Evolutionary conservation across 495 filamentous ascomycete genomes (phyloP).

Genomic region (Hypoxylon lienhwacheense): DNA sequence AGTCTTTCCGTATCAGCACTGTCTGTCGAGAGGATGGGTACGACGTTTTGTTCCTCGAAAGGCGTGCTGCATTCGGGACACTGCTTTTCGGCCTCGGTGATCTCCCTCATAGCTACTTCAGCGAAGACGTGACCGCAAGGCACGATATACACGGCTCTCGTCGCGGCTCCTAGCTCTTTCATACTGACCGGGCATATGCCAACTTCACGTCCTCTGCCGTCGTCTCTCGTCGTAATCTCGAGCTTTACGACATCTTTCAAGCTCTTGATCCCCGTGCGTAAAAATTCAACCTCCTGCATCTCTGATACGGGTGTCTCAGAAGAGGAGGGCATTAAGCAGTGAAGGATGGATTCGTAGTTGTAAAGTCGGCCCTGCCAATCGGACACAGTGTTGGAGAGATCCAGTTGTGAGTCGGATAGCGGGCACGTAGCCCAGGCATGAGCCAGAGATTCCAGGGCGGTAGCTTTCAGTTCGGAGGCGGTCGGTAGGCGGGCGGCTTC

Average conservation of each 20-base stretch:
- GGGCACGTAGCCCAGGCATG: conserved; percentile 88
- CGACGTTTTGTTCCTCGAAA: conserved; percentile 76
- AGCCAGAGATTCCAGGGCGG: conserved; percentile 75
- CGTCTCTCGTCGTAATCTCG: conserved; percentile 62
- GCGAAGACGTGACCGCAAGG: conserved; percentile 96
- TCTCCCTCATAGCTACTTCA: conserved; percentile 78
- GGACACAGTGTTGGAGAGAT: conserved; percentile 72
- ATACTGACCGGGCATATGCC: conserved; percentile 88
- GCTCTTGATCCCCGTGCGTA: conserved; percentile 70
- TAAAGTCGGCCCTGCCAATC: conserved; percentile 86
- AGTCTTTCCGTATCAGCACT: conserved; percentile 71
- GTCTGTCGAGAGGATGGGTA: conserved; percentile 75
- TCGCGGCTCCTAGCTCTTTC: conserved; percentile 77
- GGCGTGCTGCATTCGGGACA: conserved; percentile 71
- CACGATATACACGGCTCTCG: conserved; percentile 84
- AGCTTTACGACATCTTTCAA: conserved; percentile 89
- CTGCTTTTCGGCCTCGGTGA: conserved; percentile 49
- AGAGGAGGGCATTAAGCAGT: conserved; percentile 72
- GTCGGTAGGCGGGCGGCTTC: conserved; percentile 78
- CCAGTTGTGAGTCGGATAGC: conserved; percentile 73
- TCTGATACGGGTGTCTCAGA: conserved; percentile 43
- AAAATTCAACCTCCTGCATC: conserved; percentile 58
- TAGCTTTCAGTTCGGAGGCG: conserved; percentile 87
- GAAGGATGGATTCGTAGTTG: conserved; percentile 89
- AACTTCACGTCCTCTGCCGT: conserved; percentile 49